Base-by-base conservation (phyloP, 2,329 filamentous ascomycete genomes). In the Apiospora aurea region DNA sequence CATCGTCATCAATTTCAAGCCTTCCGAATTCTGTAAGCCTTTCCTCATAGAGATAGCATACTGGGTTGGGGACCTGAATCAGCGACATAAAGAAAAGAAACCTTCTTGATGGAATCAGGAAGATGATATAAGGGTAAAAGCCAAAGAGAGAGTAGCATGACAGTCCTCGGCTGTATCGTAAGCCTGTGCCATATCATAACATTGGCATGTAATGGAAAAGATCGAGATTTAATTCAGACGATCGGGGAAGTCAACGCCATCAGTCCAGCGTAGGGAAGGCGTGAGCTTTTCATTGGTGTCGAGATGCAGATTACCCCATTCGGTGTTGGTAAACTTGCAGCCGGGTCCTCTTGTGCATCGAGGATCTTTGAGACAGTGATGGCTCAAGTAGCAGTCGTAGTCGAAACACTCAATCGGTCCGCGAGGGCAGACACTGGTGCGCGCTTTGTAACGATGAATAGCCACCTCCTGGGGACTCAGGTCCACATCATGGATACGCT, bases 401-500 rank as follows among this genome's bases (percentile, higher is more conserved):
- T 81, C 80, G 51, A 75, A 77, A 67, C 80, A 81, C 67, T 77
- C 77, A 8, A 64, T 64, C 1, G 79, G 79, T 2, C 79, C 79
- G 16, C 75, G 70, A 10, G 80, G 80, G 68, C 80, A 81, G 66
- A 80, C 72, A 72, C 79, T 81, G 29, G 80, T 81, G 67, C 80
- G 76, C 10, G 80, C 80, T 72, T 81, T 81, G 73, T 81, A 81
- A 71, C 80, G 78, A 71, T 81, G 80, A 47, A 81, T 81, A 57
- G 79, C 76, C n/a, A 81, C 75, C 72, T 81, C 80, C 18, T 76
- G 72, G 3, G 72, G 67, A 1, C 77, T 80, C 72, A 81, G 73
- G 49, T 79, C 77, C 14, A 78, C 73, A 51, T 80, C 77, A 64
- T 81, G 80, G 26, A 77, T 77, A 67, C 80, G 79, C 64, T 81